phyloP scores from a whole-genome alignment of 1,139 yeast genomes.

The Candida sanyaensis region DNA sequence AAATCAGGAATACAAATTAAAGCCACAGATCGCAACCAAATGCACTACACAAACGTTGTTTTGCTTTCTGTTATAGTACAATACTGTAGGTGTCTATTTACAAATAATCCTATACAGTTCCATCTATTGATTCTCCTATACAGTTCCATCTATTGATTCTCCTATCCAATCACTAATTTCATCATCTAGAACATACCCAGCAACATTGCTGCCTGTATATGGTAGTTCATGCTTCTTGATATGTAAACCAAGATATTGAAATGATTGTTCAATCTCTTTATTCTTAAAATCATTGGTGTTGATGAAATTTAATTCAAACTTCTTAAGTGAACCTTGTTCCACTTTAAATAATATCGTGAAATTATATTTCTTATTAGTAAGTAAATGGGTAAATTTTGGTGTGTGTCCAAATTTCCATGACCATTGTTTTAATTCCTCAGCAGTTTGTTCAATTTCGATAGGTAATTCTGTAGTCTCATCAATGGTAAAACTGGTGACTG shows the following conservation, averaged over 20 bases:
- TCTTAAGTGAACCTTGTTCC: conserved; percentile 35
- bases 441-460: conserved; percentile 41
- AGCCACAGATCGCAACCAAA: too few species aligned
- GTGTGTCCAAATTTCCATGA: conserved; percentile 74
- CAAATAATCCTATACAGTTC: background rate
- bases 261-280: conserved; percentile 22
- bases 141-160: conserved; percentile 46
- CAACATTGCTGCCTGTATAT: conserved; percentile 46
- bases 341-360: conserved; percentile 40
- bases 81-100: background rate
- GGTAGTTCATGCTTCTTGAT: conserved; percentile 24
- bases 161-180: conserved; percentile 51
- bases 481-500: conserved; percentile 20
- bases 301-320: conserved; percentile 19
- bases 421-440: conserved; percentile 56
- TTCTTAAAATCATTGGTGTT: conserved; percentile 12
- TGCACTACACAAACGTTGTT: too few species aligned
- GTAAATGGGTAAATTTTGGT: conserved; percentile 59
- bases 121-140: conserved; percentile 21
- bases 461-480: conserved; percentile 43
- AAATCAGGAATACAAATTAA: background rate
- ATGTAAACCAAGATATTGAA: conserved; percentile 31
- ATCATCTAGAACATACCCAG: conserved; percentile 49
- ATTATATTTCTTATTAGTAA: conserved; percentile 32
- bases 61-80: too few species aligned